Evolutionary conservation across 2,329 filamentous ascomycete genomes (phyloP), one percentile per base, ranked within the genome.

Genomic region (Neocucurbitaria cava): DNA sequence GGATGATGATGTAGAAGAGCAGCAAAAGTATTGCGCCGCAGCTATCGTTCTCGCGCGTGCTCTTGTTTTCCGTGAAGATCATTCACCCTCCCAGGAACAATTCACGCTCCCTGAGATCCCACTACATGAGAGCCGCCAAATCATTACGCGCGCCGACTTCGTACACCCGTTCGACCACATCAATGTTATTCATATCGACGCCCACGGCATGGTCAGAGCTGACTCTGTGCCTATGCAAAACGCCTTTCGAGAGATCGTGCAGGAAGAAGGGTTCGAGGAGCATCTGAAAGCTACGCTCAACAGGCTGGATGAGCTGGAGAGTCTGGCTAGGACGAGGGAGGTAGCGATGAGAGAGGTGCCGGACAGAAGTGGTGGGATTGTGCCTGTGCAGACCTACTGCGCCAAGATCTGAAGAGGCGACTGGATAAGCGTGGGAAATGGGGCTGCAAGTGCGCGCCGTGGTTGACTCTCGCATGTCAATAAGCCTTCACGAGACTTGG

Each of bases 1-100:
- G 88, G 95, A 97, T 64, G 94, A 98, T 74, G 95, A 99, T 71
- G 95, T 97, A 56, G 97, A 97, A 87, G 92, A 97, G 71, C 90
- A 96, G 72, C 92, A 97, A 71, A 97, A 97, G 75, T 96, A 91
- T 82, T 91, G 93, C 46, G 89, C 92, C 6, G 93, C 92, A n/a
- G 92, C 94, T 31, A 96, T 97, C 87, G 89, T 96, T 13, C 83
- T 98, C 4, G 95, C 94, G 11, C 90, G 90, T 63, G 92, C 92
- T 1, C 86, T 99, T 1, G 92, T 98, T 1, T 89, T 94, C 45
- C 85, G 87, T 64, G 92, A 96, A 72, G 80, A 87, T 78, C 80
- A 83, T 6, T 13, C 28, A 4, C 78, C 90, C 65, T 83, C 90
- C 69, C 75, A 81, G 0, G 75, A 74, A 3, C 90, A 89, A 33